Evolutionary conservation across 2,329 filamentous ascomycete genomes (phyloP).

Genomic region (Aspergillus floridensis): DNA sequence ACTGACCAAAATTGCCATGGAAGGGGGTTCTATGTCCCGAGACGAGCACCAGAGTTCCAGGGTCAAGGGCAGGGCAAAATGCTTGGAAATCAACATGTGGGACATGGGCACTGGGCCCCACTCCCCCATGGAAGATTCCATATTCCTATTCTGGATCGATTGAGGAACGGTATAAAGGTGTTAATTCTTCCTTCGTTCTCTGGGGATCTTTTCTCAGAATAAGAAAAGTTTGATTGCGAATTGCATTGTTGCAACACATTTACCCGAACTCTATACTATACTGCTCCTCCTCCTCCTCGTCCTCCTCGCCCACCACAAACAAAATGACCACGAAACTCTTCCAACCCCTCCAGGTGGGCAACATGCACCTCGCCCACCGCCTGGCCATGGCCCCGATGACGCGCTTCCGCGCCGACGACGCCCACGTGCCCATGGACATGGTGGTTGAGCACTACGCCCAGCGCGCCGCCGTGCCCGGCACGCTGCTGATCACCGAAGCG

Average conservation of each 20-base stretch:
- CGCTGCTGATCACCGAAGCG: conserved; percentile 59
- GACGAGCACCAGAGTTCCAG: background rate
- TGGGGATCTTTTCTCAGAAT: too few relatives aligned
- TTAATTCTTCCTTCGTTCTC: background rate
- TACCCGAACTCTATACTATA: too few relatives aligned
- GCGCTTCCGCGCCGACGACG: conserved; percentile 51
- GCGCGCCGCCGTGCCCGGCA: conserved; percentile 52
- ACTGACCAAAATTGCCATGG: too few relatives aligned
- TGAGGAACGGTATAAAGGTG: background rate
- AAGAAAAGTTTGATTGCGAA: too few relatives aligned
- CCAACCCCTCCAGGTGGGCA: conserved; percentile 43
- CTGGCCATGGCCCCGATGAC: conserved; percentile 59
- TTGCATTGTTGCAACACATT: too few relatives aligned
- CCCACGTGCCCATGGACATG: conserved; percentile 48
- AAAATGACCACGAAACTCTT: conserved; percentile 29
- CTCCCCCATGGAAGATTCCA: background rate
- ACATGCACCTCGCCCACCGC: conserved; percentile 43
- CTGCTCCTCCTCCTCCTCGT: too few relatives aligned
- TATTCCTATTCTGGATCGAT: background rate
- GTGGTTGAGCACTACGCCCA: conserved; percentile 55
- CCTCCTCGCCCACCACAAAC: background rate
- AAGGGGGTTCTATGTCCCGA: background rate
- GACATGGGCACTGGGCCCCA: background rate
- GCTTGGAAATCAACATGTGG: conserved; percentile 1
- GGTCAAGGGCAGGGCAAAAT: background rate